Conservation (phyloP, 345 rosid species). For the Microthlaspi erraticum region DNA sequence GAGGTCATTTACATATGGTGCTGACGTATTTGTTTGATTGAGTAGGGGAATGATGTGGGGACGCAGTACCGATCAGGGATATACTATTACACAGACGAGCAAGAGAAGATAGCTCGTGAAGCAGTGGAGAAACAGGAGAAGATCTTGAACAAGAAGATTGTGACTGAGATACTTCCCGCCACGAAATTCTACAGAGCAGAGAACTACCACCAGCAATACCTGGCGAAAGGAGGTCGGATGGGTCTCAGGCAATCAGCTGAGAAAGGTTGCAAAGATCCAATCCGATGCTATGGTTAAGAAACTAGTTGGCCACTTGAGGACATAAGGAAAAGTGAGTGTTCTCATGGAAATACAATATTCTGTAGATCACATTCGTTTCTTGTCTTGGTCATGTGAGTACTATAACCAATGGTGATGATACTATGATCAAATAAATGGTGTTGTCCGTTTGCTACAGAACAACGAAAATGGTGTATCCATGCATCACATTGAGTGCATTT, state of each 20-base stretch:
- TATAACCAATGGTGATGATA: slow-evolving; percentile 12
- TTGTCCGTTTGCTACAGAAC: too few species aligned
- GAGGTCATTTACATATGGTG: background rate
- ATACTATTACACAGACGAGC: slow-evolving; percentile 65
- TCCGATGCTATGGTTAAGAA: slow-evolving; percentile 72
- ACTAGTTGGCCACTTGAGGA: slow-evolving; percentile 5
- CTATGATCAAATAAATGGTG: background rate
- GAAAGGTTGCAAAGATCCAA: slow-evolving; percentile 82
- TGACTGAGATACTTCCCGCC: slow-evolving; percentile 78
- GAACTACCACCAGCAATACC: slow-evolving; percentile 80
- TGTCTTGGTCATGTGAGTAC: slow-evolving; percentile 27
- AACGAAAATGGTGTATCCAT: too few species aligned
- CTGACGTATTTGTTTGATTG: slow-evolving; percentile 23
- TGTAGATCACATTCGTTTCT: slow-evolving; percentile 25
- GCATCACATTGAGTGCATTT: too few species aligned
- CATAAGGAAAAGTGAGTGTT: slow-evolving; percentile 18
- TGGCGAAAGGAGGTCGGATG: slow-evolving; percentile 71
- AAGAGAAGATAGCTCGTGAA: slow-evolving; percentile 60
- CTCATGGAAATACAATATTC: slow-evolving; percentile 8
- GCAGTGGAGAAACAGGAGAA: slow-evolving; percentile 68
- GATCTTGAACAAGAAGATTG: slow-evolving; percentile 54
- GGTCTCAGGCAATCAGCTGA: slow-evolving; percentile 64
- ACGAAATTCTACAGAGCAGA: slow-evolving; percentile 81
- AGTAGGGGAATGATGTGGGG: slow-evolving; percentile 81
- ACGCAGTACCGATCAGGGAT: slow-evolving; percentile 88